phyloP scores from a whole-genome alignment of 2,329 filamentous ascomycete species.

The Immersiporthe knoxdaviesiana region DNA sequence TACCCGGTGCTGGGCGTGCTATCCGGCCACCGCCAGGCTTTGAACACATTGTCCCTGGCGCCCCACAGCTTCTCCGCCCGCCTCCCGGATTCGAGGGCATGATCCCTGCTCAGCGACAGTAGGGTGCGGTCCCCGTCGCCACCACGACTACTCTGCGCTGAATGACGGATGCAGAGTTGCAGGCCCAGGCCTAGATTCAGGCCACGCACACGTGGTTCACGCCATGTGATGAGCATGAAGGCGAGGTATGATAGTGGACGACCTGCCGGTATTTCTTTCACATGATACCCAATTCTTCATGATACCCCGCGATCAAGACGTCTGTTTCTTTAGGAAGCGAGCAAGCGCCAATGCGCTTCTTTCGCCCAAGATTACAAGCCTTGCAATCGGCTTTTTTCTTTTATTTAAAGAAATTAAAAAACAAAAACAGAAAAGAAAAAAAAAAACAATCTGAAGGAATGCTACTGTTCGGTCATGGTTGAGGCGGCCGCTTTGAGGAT shows the following conservation, averaged over 20 bases:
- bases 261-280: background rate
- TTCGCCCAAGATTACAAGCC: background rate
- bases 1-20: background rate
- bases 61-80: background rate
- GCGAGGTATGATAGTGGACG: background rate
- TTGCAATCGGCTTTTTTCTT: background rate
- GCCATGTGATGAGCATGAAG: background rate
- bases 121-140: background rate
- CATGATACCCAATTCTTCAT: conserved; percentile 7
- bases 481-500: background rate
- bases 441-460: background rate
- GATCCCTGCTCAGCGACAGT: background rate
- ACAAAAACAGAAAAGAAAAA: background rate
- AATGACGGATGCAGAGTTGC: background rate
- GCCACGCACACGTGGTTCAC: background rate
- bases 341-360: background rate
- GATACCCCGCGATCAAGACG: background rate
- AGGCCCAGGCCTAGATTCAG: background rate
- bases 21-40: background rate
- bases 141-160: background rate
- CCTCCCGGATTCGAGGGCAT: conserved; percentile 1
- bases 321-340: background rate
- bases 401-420: background rate
- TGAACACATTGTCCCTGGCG: background rate
- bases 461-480: background rate